A percentile compares a stretch with the other conserved stretches of the same genome.
Evolutionary conservation across 1,284 basidiomycete genomes (phyloP).

Genomic region (Ceraceosorus guamensis): DNA sequence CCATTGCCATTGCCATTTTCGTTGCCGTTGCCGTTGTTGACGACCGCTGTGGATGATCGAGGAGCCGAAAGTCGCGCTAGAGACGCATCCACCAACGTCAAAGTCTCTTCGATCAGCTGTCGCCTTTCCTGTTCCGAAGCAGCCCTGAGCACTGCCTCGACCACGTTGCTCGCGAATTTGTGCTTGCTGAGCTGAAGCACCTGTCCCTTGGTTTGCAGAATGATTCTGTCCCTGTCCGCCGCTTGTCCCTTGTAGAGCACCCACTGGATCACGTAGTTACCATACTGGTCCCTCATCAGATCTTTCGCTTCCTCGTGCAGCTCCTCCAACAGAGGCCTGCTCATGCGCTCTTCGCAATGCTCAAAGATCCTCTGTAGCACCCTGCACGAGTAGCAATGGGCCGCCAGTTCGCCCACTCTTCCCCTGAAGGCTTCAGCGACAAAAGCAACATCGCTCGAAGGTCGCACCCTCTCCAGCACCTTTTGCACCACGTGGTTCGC

Average conservation of each 20-base stretch:
- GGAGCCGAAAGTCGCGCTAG: neutral
- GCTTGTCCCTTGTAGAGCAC: constrained; percentile 71
- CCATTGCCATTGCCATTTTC: neutral
- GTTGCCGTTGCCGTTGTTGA: neutral
- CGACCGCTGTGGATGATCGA: neutral
- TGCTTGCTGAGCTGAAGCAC: constrained; percentile 63
- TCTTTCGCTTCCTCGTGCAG: constrained; percentile 61
- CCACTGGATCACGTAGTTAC: constrained; percentile 90
- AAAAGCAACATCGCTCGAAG: constrained; percentile 68
- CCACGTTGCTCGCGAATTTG: constrained; percentile 95
- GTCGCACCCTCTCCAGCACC: constrained; percentile 49
- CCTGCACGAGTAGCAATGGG: constrained; percentile 88
- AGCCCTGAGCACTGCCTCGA: constrained; percentile 78
- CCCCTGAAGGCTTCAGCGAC: constrained; percentile 66
- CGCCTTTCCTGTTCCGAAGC: constrained; percentile 61
- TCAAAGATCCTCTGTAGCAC: constrained; percentile 91
- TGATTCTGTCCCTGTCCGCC: constrained; percentile 64
- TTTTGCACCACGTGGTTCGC: constrained; percentile 77
- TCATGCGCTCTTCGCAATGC: constrained; percentile 56
- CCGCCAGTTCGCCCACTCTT: constrained; percentile 74
- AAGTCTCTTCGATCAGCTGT: constrained; percentile 71
- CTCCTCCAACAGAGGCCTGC: constrained; percentile 72
- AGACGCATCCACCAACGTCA: constrained; percentile 50
- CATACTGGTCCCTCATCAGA: constrained; percentile 51
- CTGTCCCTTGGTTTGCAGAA: constrained; percentile 67